Base-by-base conservation (phyloP, 1,139 yeast genomes). In the Meyerozyma elateridarum region DNA sequence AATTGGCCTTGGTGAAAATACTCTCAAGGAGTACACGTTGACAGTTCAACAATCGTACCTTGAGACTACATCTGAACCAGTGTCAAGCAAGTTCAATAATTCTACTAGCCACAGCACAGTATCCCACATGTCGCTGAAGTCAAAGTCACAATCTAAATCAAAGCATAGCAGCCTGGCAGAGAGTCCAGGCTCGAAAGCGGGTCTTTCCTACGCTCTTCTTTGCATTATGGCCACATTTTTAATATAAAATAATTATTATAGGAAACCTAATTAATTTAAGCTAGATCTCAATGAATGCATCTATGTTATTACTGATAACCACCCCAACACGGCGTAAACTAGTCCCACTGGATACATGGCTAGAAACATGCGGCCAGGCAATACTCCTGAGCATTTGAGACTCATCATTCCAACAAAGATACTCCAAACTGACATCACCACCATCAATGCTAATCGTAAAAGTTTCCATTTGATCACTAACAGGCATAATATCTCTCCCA, bases 271-370 rank as follows among this genome's bases (percentile, higher is more conserved):
- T n/a, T n/a, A n/a, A n/a, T n/a, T n/a, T n/a, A n/a, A n/a, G n/a
- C n/a, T n/a, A n/a, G n/a, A n/a, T n/a, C n/a, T 55, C 55, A 61
- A 56, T 56, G 17, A 27, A 15, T 15, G 20, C n/a, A 22, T 27
- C 49, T 58, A 81, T 15, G 85, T 76, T 33, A 84, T 79, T 12
- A 85, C 82, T 41, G 82, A 80, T 30, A 85, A 61, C 94, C 94
- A 85, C 18, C 88, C 79, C 36, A 85, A 64, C 3, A 82, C 73
- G 2, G 80, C 73, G 52, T 80, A 85, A 52, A 84, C 78, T 38
- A 85, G 64, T 2, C 76, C 81, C n/a, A 85, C 79, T 0, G 95
- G 95, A 48, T 81, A 85, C 8, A 82, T 69, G 11, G 94, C 93
- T 40, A 85, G 61, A 28, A 81, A 65, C 2, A 83, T 76, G 39